Evolutionary conservation across 2,329 filamentous ascomycete genomes (phyloP).

Genomic region (Nigrospora sphaerica): DNA sequence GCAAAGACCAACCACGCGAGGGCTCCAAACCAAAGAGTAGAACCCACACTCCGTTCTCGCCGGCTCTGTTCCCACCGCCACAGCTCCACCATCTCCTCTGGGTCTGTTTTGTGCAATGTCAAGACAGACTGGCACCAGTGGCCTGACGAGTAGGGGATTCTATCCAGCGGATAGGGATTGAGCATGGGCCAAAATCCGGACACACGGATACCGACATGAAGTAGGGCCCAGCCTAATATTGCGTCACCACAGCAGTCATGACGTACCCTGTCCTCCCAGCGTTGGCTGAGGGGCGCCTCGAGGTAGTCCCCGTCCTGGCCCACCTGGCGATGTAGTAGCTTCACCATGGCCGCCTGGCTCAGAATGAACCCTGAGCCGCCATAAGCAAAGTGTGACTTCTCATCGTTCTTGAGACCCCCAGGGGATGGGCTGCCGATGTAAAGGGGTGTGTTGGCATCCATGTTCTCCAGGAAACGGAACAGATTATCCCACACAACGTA

Average conservation of each 20-base stretch:
- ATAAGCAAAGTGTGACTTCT: slow-evolving; percentile 37
- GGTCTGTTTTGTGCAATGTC: slow-evolving; percentile 39
- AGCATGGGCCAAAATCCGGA: slow-evolving; percentile 43
- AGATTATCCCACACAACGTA: slow-evolving; percentile 37
- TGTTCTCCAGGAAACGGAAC: slow-evolving; percentile 40
- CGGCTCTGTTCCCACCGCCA: slow-evolving; percentile 35
- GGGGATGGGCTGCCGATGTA: slow-evolving; percentile 43
- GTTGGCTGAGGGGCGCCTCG: slow-evolving; percentile 27
- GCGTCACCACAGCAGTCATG: slow-evolving; percentile 47
- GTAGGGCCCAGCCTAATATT: slow-evolving; percentile 39
- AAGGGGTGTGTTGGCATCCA: slow-evolving; percentile 33
- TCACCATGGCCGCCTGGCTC: slow-evolving; percentile 35
- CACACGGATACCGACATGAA: slow-evolving; percentile 33
- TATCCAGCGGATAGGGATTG: slow-evolving; percentile 41
- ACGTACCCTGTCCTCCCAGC: slow-evolving; percentile 31
- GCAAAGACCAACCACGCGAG: no score
- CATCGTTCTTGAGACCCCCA: slow-evolving; percentile 22
- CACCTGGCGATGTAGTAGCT: slow-evolving; percentile 24
- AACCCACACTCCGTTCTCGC: no score
- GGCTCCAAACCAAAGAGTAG: no score
- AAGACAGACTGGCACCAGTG: slow-evolving; percentile 45
- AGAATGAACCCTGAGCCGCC: slow-evolving; percentile 41
- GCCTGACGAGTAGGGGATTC: slow-evolving; percentile 36
- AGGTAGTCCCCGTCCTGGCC: slow-evolving; percentile 26
- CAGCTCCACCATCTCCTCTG: slow-evolving; percentile 39